Evolutionary conservation across 192 early-diverging fungal genomes (phyloP), one percentile per base, ranked within the genome.

Genomic region (Coemansia javaensis): DNA sequence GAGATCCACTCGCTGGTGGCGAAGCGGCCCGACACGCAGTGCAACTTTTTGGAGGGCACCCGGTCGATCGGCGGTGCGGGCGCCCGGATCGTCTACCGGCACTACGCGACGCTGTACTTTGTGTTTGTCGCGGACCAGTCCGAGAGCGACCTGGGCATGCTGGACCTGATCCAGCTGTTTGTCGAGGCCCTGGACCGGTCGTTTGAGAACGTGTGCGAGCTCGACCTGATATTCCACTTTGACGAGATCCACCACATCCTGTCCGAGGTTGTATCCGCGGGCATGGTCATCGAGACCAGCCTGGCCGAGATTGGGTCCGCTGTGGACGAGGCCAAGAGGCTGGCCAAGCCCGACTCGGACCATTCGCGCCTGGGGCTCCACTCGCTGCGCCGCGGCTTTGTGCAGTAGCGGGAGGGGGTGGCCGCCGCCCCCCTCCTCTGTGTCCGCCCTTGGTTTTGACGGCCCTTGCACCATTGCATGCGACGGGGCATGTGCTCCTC

Each of bases 31-130:
- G 93, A 94, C 59, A 85, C 79, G 14, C 83, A 81, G 15, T 96
- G 96, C 71, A 94, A 97, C 49, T 97, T 97, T 56, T 63, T 96
- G 18, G 87, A 93, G 47, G 88, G 91, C 10, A 84, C 81, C 34
- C 84, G 86, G 34, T 66, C 87, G 36, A 68, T 93, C 7, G 90
- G 85, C 32, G 87, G 91, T 6, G 75, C 85, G 38, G 89, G 91
- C 54, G 86, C 91, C 0, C 84, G 89, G 40, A 88, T 99, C 46
- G 91, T 99, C 32, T 99, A 99, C 65, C 71, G 96, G 15, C 90
- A 94, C 63, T 97, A 94, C 72, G 94, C 94, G 0, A 97, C 94
- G 0, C 69, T 99, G n/a, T 97, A 92, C 61, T 97, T 99, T 82
- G 90, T 91, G 5, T 97, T 99, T 77, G 88, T 99, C 0, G 94